phyloP scores from a whole-genome alignment of 805 yeast species.

The Starmera quercuum region DNA sequence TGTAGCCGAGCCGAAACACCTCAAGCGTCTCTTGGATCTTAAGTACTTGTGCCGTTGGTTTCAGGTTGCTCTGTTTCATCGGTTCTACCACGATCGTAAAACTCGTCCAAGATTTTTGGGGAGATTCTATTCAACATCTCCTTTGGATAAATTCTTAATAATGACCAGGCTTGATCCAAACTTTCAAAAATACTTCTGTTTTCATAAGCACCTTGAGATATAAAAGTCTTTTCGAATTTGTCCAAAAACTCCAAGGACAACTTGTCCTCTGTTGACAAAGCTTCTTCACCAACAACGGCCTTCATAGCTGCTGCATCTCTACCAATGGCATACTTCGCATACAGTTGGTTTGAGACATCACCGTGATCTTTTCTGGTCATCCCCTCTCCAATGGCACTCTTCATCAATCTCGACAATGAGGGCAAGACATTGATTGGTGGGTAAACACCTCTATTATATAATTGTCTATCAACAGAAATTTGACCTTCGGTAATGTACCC shows the following conservation, averaged over 20 bases:
- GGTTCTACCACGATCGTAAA: conserved; percentile 83
- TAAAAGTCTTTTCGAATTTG: conserved; percentile 93
- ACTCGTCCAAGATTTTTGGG: conserved; percentile 92
- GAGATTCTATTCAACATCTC: conserved; percentile 97
- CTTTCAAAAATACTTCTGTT: conserved; percentile 91
- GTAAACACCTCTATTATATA: conserved; percentile 92
- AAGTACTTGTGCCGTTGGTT: conserved; percentile 1
- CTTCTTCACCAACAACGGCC: conserved; percentile 99
- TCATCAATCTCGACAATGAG: conserved; percentile 95
- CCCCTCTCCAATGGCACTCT: conserved; percentile 99
- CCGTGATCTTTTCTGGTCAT: conserved; percentile 99
- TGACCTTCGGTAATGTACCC: conserved; percentile 99
- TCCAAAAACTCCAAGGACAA: conserved; percentile 95
- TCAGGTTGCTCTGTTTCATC: conserved; percentile 45
- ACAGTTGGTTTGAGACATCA: conserved; percentile 97
- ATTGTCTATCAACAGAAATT: conserved; percentile 94
- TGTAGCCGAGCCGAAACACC: too few relatives aligned
- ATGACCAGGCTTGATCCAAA: conserved; percentile 96
- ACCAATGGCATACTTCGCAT: conserved; percentile 99
- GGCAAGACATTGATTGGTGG: conserved; percentile 99
- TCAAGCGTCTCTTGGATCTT: neutral
- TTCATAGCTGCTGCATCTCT: conserved; percentile 99
- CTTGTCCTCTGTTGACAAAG: conserved; percentile 95
- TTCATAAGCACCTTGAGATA: conserved; percentile 95
- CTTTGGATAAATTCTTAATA: conserved; percentile 97